phyloP scores from a whole-genome alignment of 169 alveolate genomes.

The Sarcocystis neurona region DNA sequence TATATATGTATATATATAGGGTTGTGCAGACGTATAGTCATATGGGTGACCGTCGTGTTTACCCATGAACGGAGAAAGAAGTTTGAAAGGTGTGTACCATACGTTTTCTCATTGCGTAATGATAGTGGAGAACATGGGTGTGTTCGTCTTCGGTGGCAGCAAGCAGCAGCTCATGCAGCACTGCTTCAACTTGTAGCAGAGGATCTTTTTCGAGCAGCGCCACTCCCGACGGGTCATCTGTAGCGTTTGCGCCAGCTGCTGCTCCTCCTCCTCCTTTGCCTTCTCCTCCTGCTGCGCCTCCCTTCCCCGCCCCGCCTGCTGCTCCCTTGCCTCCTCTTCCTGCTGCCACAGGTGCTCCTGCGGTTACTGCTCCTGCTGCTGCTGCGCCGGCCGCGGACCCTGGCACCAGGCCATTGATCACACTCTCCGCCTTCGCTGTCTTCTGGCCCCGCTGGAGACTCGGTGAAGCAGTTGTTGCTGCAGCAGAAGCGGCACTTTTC shows the following conservation, averaged over 20 bases:
- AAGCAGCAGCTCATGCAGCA: not conserved
- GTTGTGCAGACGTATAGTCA: not conserved
- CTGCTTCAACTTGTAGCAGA: conserved; percentile 23
- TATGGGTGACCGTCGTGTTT: not conserved
- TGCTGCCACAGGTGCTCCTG: too few relatives aligned
- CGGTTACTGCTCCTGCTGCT: too few relatives aligned
- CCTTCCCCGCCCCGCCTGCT: too few relatives aligned
- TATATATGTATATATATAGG: not conserved
- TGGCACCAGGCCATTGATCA: not conserved
- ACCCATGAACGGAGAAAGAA: not conserved
- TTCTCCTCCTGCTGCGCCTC: conserved; percentile 2
- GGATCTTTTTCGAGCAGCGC: conserved; percentile 11
- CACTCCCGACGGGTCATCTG: conserved; percentile 8
- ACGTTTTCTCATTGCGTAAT: conserved; percentile 40
- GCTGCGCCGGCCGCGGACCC: conserved; percentile 1
- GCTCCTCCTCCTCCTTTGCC: not conserved
- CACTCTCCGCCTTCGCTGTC: not conserved
- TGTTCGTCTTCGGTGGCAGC: conserved; percentile 10
- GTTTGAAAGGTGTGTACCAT: not conserved
- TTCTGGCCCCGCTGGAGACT: too few relatives aligned
- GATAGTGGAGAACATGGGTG: conserved; percentile 40
- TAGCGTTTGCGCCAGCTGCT: conserved; percentile 1
- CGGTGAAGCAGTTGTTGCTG: too few relatives aligned
- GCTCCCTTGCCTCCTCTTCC: too few relatives aligned
- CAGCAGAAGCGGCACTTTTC: not conserved